Conservation (phyloP, 179 eudicot species). For the Heliamphora ciliata region DNA sequence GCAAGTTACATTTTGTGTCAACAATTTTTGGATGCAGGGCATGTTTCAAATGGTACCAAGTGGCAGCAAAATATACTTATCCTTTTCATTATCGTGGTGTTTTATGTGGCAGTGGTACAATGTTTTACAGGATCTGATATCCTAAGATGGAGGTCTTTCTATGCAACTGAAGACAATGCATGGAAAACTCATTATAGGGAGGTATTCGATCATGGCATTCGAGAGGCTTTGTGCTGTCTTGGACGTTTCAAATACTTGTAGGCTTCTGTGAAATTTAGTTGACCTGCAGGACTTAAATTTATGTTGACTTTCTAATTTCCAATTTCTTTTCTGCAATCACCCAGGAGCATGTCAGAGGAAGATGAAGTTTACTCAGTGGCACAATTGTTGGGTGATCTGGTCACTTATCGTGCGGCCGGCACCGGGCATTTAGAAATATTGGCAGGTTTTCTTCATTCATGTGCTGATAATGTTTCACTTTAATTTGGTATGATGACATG, state of each 20-base stretch:
- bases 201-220: constrained; percentile 78
- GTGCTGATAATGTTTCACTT: neutral
- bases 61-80: constrained; percentile 44
- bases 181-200: constrained; percentile 82
- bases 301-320: constrained; percentile 9
- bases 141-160: constrained; percentile 75
- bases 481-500: neutral
- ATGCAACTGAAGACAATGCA: constrained; percentile 52
- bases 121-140: constrained; percentile 66
- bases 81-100: constrained; percentile 36
- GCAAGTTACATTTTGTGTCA: neutral
- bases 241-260: constrained; percentile 81
- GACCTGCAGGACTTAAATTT: constrained; percentile 5
- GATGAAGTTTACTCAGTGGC: constrained; percentile 79
- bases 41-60: constrained; percentile 24
- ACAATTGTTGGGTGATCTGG: constrained; percentile 68
- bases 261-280: constrained; percentile 23
- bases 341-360: constrained; percentile 56
- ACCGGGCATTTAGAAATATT: constrained; percentile 73
- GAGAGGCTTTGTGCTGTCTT: constrained; percentile 81
- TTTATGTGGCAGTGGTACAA: constrained; percentile 47
- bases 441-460: constrained; percentile 44
- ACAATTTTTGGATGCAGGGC: constrained; percentile 30
- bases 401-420: constrained; percentile 73
- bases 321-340: constrained; percentile 10